These are phyloP conservation scores for Cyphellophora attinorum DNA, from an alignment of 2,329 filamentous ascomycete species.

Conservation along the genomic window DNA sequence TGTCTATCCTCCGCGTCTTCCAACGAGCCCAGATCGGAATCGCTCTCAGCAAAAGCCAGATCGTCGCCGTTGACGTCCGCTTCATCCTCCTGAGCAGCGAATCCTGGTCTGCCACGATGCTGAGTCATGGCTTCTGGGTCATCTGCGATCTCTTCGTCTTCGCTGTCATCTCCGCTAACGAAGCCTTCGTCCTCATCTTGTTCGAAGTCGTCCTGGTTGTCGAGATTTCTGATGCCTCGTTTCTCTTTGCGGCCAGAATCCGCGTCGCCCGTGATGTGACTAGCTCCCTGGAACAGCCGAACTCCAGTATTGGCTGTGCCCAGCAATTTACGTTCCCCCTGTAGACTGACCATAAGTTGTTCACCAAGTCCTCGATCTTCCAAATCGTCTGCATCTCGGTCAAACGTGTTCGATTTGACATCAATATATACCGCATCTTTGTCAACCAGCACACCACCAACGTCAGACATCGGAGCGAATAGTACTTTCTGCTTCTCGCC, in stretches of 20 bases:
- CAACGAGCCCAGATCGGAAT: constrained; percentile 88
- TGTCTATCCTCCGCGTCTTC: constrained; percentile 55
- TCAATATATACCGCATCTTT: constrained; percentile 93
- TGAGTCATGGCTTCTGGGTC: constrained; percentile 29
- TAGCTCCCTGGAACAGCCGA: constrained; percentile 72
- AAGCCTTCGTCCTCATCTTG: constrained; percentile 47
- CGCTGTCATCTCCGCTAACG: constrained; percentile 45
- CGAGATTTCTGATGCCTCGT: constrained; percentile 40
- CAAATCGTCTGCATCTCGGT: constrained; percentile 49
- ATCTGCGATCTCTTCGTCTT: constrained; percentile 42
- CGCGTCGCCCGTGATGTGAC: constrained; percentile 41
- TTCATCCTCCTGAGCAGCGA: constrained; percentile 37
- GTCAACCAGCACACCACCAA: constrained; percentile 77
- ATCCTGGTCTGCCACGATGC: constrained; percentile 32
- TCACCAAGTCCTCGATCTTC: constrained; percentile 84
- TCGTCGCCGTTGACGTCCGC: constrained; percentile 52
- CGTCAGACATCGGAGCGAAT: constrained; percentile 96
- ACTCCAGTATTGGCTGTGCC: constrained; percentile 76
- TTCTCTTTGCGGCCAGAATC: constrained; percentile 47
- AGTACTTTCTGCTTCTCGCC: constrained; percentile 96
- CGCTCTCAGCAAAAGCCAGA: constrained; percentile 86
- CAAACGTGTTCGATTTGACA: constrained; percentile 62
- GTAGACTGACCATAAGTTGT: constrained; percentile 83
- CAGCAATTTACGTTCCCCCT: constrained; percentile 70
- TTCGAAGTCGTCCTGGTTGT: constrained; percentile 39